Percentiles rank a stretch among this genome's conserved stretches.
phyloP scores from a whole-genome alignment of 2,329 filamentous ascomycete species.

The Exophiala sp. region DNA sequence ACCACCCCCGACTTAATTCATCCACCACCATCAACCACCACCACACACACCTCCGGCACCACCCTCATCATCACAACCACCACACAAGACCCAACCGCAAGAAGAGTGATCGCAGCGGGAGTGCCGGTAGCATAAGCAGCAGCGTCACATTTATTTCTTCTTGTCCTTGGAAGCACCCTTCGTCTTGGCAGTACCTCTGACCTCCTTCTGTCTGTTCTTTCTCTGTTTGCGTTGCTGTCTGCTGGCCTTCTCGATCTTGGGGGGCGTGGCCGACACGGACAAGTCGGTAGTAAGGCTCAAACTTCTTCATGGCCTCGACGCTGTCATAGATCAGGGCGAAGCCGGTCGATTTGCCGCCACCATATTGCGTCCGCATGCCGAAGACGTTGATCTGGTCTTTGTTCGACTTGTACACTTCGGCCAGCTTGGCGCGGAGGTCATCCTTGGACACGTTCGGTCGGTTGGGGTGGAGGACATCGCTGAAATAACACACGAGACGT shows the following conservation, averaged over 20 bases:
- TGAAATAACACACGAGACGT: too few species aligned
- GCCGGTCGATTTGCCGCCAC: constrained; percentile 99
- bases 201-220: constrained; percentile 99
- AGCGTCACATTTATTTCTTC: constrained; percentile 56
- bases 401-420: constrained; percentile 93
- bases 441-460: constrained; percentile 98
- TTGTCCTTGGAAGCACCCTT: constrained; percentile 94
- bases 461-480: constrained; percentile 99
- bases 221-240: constrained; percentile 99
- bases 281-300: constrained; percentile 97
- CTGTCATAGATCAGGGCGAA: constrained; percentile 99
- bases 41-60: neutral
- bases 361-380: constrained; percentile 96
- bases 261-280: constrained; percentile 85
- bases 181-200: constrained; percentile 95
- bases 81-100: constrained; percentile 6
- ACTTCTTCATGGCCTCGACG: constrained; percentile 98
- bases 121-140: constrained; percentile 14
- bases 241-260: constrained; percentile 94
- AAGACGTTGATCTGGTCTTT: constrained; percentile 98
- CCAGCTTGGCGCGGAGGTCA: constrained; percentile 92
- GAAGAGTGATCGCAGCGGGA: constrained; percentile 18
- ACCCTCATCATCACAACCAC: neutral
- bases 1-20: too few species aligned
- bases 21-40: too few species aligned